Conservation (phyloP, 805 yeast species). For the Lachancea waltii region DNA sequence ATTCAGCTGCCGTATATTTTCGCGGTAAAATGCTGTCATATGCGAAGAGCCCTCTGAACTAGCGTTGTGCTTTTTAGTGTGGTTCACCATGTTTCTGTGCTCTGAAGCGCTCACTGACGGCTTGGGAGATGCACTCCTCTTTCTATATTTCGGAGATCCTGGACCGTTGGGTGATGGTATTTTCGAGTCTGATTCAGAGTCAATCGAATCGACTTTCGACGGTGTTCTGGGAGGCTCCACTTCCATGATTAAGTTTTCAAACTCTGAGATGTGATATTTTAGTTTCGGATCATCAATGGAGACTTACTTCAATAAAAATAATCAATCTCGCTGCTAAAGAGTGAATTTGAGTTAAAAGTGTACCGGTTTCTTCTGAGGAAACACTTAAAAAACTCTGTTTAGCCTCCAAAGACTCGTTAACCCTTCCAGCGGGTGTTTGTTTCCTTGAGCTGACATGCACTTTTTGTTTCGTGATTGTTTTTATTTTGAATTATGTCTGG, state of each 20-base stretch:
- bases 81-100: slow-evolving; percentile 4
- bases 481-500: too few relatives aligned
- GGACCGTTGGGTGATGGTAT: slow-evolving; percentile 21
- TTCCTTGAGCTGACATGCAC: too few relatives aligned
- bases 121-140: slow-evolving; percentile 10
- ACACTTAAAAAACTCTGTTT: too few relatives aligned
- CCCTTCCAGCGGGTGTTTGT: too few relatives aligned
- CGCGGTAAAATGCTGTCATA: slow-evolving; percentile 28
- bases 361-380: too few relatives aligned
- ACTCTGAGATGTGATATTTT: too few relatives aligned
- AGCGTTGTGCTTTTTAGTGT: slow-evolving; percentile 3
- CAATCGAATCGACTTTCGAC: slow-evolving; percentile 1
- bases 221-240: slow-evolving; percentile 19
- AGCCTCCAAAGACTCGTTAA: too few relatives aligned
- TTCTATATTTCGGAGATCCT: slow-evolving; percentile 16
- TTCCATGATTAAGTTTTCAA: too few relatives aligned
- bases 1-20: slow-evolving; percentile 28
- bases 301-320: too few relatives aligned
- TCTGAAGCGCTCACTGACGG: slow-evolving; percentile 7
- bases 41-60: slow-evolving; percentile 11
- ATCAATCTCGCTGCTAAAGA: too few relatives aligned
- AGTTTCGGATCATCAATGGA: not conserved
- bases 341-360: too few relatives aligned
- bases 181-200: not conserved
- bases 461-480: not conserved